Evolutionary conservation across 2,329 filamentous ascomycete species (phyloP).

Genomic region (Stachybotrys chartarum): DNA sequence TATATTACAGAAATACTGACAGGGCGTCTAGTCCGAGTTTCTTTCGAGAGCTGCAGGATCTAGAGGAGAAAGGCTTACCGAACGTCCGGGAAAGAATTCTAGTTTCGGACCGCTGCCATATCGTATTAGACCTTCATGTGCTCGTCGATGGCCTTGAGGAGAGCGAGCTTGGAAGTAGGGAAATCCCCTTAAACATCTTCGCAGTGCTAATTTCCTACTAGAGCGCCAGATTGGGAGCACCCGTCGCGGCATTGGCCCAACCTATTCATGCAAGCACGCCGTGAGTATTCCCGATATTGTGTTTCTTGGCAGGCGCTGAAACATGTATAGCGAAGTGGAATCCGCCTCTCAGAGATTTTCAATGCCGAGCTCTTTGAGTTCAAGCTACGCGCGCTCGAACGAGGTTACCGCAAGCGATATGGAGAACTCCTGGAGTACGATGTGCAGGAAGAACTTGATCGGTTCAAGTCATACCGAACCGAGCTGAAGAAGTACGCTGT

Average conservation of each 20-base stretch:
- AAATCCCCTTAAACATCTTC: conserved; percentile 7
- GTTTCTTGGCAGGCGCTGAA: background rate
- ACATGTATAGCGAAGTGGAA: conserved; percentile 47
- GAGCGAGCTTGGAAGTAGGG: conserved; percentile 33
- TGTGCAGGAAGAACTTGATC: conserved; percentile 57
- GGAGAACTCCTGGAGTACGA: conserved; percentile 58
- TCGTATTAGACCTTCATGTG: conserved; percentile 59
- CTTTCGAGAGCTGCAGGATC: conserved; percentile 32
- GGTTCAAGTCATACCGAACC: conserved; percentile 50
- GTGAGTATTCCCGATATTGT: background rate
- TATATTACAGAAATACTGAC: conserved; percentile 13
- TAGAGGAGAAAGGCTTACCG: conserved; percentile 20
- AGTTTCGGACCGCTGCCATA: conserved; percentile 56
- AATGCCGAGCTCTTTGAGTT: conserved; percentile 58
- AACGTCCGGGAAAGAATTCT: conserved; percentile 36
- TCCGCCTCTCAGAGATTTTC: conserved; percentile 62
- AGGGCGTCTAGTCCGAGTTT: conserved; percentile 23
- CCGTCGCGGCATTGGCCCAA: conserved; percentile 30
- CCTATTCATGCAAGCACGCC: conserved; percentile 12
- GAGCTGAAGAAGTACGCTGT: conserved; percentile 50
- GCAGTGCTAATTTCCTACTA: conserved; percentile 14
- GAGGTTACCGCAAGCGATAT: conserved; percentile 54
- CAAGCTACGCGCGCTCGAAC: conserved; percentile 54
- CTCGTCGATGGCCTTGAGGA: conserved; percentile 65
- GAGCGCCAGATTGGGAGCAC: conserved; percentile 27